Evolutionary conservation across 768 basidiomycete genomes (phyloP).

Genomic region (Lactarius psammicola): DNA sequence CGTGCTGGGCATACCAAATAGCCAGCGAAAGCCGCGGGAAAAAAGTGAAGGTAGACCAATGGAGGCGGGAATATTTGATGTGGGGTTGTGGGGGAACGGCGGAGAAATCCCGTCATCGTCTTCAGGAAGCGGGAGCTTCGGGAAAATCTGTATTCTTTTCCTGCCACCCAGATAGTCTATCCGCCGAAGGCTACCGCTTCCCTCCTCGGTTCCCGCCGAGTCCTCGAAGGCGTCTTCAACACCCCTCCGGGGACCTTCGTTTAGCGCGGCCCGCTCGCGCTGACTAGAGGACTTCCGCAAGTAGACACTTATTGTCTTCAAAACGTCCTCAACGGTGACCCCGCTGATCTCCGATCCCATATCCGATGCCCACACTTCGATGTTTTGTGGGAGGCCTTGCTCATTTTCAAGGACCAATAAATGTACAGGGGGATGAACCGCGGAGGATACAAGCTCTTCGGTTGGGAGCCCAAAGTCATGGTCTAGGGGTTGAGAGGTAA

Average conservation of each 20-base stretch:
- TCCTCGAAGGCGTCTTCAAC: neutral
- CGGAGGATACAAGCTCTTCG: slow-evolving; percentile 11
- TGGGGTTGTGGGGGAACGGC: neutral
- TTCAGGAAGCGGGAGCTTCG: neutral
- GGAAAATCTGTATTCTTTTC: slow-evolving; percentile 12
- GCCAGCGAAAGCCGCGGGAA: too few relatives aligned
- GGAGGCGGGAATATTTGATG: neutral
- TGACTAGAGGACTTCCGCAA: neutral
- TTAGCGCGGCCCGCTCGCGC: neutral
- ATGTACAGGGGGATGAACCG: slow-evolving; percentile 2
- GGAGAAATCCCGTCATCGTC: slow-evolving; percentile 6
- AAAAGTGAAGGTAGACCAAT: neutral
- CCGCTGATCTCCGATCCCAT: neutral
- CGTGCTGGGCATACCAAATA: too few relatives aligned
- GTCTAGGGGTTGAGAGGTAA: neutral
- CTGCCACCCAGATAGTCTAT: slow-evolving; percentile 7
- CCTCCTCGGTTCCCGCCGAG: neutral
- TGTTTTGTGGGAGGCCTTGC: slow-evolving; percentile 7
- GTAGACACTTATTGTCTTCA: slow-evolving; percentile 5
- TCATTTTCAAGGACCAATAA: slow-evolving; percentile 6
- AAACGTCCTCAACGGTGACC: slow-evolving; percentile 13
- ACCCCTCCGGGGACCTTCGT: too few relatives aligned
- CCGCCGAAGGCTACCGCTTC: neutral
- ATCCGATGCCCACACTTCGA: neutral
- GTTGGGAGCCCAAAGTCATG: slow-evolving; percentile 5